Evolutionary conservation across 805 yeast species (phyloP).

Genomic region (Scheffersomyces lignosus): DNA sequence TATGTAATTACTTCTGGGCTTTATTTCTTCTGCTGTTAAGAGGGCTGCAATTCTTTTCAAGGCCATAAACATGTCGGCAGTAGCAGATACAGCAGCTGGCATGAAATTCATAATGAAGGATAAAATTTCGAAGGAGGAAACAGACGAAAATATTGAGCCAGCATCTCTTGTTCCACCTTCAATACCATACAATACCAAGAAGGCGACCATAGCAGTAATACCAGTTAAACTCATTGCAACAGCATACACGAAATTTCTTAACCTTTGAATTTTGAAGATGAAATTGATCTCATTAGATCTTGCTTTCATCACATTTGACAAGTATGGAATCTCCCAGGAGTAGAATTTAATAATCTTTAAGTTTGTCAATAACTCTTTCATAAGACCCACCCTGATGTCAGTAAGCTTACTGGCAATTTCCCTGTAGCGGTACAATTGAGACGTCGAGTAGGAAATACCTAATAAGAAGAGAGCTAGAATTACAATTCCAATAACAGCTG

Average conservation of each 20-base stretch:
- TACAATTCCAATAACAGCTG: constrained; percentile 17
- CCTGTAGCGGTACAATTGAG: constrained; percentile 9
- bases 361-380: constrained; percentile 15
- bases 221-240: constrained; percentile 10
- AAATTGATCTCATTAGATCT: constrained; percentile 12
- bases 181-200: constrained; percentile 14
- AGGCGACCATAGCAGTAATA: constrained; percentile 16
- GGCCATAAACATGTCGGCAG: constrained; percentile 14
- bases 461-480: constrained; percentile 11
- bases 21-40: constrained; percentile 23
- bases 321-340: constrained; percentile 19
- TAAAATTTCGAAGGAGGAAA: constrained; percentile 15
- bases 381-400: constrained; percentile 13
- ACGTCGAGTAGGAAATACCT: constrained; percentile 4
- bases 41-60: constrained; percentile 23
- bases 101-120: constrained; percentile 9
- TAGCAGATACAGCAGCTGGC: constrained; percentile 12
- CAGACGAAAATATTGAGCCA: constrained; percentile 15
- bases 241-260: constrained; percentile 11
- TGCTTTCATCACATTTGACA: constrained; percentile 6
- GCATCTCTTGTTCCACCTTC: constrained; percentile 5
- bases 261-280: constrained; percentile 12
- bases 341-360: constrained; percentile 19
- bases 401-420: constrained; percentile 9
- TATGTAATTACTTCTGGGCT: constrained; percentile 2